These are phyloP conservation scores for Xenoacremonium recifei DNA, from an alignment of 2,329 filamentous ascomycete species.

Conservation along the genomic window DNA sequence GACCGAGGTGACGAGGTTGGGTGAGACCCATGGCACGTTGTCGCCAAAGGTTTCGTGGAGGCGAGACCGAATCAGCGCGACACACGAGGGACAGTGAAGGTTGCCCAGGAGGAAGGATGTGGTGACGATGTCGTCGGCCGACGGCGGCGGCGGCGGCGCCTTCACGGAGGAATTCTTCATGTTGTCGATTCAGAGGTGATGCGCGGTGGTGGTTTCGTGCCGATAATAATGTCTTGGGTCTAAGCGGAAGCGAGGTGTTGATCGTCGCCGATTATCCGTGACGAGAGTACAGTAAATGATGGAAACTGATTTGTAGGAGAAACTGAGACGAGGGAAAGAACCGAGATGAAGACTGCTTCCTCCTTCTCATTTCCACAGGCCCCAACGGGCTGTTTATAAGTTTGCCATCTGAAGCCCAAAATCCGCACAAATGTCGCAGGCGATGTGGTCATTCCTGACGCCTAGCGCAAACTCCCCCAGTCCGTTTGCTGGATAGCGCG, in stretches of 20 bases:
- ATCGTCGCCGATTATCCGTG: not conserved
- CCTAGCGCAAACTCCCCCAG: too few species aligned
- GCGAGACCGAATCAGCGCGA: constrained; percentile 61
- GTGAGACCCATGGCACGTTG: constrained; percentile 59
- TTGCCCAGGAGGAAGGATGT: constrained; percentile 69
- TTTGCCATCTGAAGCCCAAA: too few species aligned
- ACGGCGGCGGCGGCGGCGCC: constrained; percentile 1
- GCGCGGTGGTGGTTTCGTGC: constrained; percentile 3
- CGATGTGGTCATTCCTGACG: too few species aligned
- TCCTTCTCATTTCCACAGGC: too few species aligned
- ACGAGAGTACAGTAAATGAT: not conserved
- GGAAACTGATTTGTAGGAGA: constrained; percentile 1
- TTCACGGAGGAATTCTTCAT: not conserved
- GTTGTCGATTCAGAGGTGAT: not conserved
- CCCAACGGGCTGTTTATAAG: too few species aligned
- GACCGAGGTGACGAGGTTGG: constrained; percentile 70
- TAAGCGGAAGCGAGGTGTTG: constrained; percentile 1
- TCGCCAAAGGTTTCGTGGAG: constrained; percentile 46
- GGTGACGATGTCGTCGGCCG: constrained; percentile 35
- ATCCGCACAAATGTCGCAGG: constrained; percentile 37
- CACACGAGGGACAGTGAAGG: constrained; percentile 76
- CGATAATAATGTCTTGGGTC: not conserved
- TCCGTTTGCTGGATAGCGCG: too few species aligned
- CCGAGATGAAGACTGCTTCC: not conserved
- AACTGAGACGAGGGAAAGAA: not conserved